Base-by-base conservation (phyloP, 768 basidiomycete genomes). In the Pleurotus ostreatus region DNA sequence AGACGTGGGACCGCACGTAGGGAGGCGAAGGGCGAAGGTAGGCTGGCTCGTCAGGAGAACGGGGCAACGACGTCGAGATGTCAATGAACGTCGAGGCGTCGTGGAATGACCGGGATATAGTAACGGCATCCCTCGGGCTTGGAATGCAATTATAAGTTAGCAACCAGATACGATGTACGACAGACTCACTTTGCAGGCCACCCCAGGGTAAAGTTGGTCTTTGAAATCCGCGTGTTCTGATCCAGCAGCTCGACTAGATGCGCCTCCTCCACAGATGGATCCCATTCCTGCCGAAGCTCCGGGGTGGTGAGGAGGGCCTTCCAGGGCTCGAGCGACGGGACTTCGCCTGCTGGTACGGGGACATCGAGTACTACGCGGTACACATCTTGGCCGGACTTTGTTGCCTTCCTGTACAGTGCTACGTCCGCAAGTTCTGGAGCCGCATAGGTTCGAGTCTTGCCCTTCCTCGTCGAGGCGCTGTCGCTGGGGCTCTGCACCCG, bases 111-210 rank as follows among this genome's bases (percentile, higher is more conserved):
- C 91, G 84, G 45, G 93, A 91, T 63, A 99, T 95, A 13, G 93
- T 96, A 43, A 99, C 88, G 12, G 94, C 86, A 65, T 99, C 96
- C 62, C 96, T 79, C 3, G 96, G 96, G 66, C 92, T 96, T 58
- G 23, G 53, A 46, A 46, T n/a, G 12, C 20, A 55, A 60, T 62
- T 34, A 62, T 57, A 30, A 22, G 56, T 30, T 3, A 16, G 34
- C 13, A n/a, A 51, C 15, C 20, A 13, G 38, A 59, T 18, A 59
- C 4, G 43, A 34, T 20, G 40, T 3, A 48, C 55, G 44, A 34
- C 39, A 45, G 41, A 80, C 92, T 65, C 66, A 96, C 94, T 88
- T 94, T 56, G 94, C 94, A 56, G 96, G 96, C 96, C 96, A 99
- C 1, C 96, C 96, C 8, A 99, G 72, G 5, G 86, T 86, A 67